Conservation (phyloP, 805 yeast species). For the Myxozyma lipomycoides region DNA sequence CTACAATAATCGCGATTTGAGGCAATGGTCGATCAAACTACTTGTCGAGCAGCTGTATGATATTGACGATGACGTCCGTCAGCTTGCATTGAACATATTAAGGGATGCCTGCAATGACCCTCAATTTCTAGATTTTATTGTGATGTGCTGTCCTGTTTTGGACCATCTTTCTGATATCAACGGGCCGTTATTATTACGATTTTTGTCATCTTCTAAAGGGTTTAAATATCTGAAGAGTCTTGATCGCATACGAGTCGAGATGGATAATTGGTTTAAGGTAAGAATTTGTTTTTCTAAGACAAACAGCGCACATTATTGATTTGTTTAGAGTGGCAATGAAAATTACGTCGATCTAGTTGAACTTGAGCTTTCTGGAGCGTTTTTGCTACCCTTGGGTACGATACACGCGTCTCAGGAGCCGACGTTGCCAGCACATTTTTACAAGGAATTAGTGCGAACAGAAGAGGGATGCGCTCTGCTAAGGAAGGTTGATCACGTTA, state of each 20-base stretch:
- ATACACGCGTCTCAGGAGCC: not conserved
- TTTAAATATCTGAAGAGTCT: slow-evolving; percentile 57
- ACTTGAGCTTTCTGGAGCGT: slow-evolving; percentile 17
- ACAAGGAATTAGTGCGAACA: slow-evolving; percentile 73
- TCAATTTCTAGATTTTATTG: slow-evolving; percentile 49
- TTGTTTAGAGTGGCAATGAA: slow-evolving; percentile 19
- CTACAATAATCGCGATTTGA: slow-evolving; percentile 11
- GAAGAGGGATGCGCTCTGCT: slow-evolving; percentile 71
- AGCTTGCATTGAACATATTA: slow-evolving; percentile 52
- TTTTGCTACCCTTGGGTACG: not conserved
- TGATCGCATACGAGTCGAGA: slow-evolving; percentile 60
- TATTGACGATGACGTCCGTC: slow-evolving; percentile 51
- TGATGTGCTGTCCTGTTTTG: slow-evolving; percentile 54
- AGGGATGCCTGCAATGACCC: slow-evolving; percentile 49
- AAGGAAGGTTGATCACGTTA: slow-evolving; percentile 45
- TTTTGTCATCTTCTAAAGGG: slow-evolving; percentile 65
- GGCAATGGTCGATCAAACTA: slow-evolving; percentile 48
- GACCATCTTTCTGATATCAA: slow-evolving; percentile 50
- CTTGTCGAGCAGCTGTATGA: slow-evolving; percentile 71
- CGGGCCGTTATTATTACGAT: slow-evolving; percentile 56
- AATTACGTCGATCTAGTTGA: slow-evolving; percentile 30
- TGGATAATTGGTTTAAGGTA: slow-evolving; percentile 59
- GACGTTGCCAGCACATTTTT: slow-evolving; percentile 59
- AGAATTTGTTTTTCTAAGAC: not conserved
- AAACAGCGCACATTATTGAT: not conserved